phyloP scores from a whole-genome alignment of 441 rosid genomes.

The Arabidopsis lyrata region DNA sequence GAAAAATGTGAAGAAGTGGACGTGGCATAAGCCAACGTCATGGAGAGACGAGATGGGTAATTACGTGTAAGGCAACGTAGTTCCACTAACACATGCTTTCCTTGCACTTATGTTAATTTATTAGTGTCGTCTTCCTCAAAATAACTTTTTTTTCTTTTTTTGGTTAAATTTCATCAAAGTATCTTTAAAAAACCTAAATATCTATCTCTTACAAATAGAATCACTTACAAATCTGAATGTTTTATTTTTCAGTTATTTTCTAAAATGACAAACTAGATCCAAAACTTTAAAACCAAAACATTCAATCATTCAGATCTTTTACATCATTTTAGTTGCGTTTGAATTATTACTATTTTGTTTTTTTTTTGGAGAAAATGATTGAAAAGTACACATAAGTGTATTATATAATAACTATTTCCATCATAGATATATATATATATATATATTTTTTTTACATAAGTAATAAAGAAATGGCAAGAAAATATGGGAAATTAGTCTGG shows the following conservation, averaged over 20 bases:
- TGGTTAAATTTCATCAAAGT: slow-evolving; percentile 8
- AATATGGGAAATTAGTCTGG: no score
- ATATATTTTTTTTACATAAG: not conserved
- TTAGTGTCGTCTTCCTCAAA: slow-evolving; percentile 36
- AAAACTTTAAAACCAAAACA: not conserved
- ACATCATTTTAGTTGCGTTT: slow-evolving; percentile 17
- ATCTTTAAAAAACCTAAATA: slow-evolving; percentile 9
- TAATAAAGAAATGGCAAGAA: not conserved
- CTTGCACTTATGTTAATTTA: slow-evolving; percentile 30
- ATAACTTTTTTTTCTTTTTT: slow-evolving; percentile 16
- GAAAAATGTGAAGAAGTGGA: slow-evolving; percentile 40
- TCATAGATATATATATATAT: no score
- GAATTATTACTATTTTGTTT: not conserved
- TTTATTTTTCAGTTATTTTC: slow-evolving; percentile 4
- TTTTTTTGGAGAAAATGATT: slow-evolving; percentile 7
- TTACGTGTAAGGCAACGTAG: slow-evolving; percentile 56
- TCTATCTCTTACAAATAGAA: slow-evolving; percentile 27
- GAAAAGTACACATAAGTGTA: slow-evolving; percentile 1
- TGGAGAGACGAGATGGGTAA: slow-evolving; percentile 25
- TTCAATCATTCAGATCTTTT: slow-evolving; percentile 31
- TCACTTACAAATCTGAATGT: slow-evolving; percentile 21
- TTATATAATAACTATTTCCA: not conserved
- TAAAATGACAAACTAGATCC: slow-evolving; percentile 33
- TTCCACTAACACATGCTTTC: slow-evolving; percentile 47
- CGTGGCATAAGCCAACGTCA: slow-evolving; percentile 52